phyloP scores from a whole-genome alignment of 2,329 filamentous ascomycete genomes.

The Diatrype stigma region DNA sequence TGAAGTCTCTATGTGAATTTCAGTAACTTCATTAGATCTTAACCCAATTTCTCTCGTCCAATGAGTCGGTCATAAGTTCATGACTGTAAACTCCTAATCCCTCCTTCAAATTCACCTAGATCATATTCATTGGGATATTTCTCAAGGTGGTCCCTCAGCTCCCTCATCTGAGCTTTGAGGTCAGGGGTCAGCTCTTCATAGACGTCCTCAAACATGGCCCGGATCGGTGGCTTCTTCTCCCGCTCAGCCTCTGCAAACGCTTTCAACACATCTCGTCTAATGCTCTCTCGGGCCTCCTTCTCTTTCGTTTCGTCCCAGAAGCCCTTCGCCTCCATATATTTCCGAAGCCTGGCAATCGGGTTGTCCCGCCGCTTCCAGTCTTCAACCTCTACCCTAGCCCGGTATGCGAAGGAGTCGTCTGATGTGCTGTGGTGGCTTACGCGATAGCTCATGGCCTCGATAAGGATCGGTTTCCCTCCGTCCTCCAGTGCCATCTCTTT shows the following conservation, averaged over 20 bases:
- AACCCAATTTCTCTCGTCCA: too few relatives aligned
- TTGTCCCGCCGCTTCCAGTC: conserved; percentile 93
- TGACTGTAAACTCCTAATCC: conserved; percentile 56
- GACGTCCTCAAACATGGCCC: conserved; percentile 77
- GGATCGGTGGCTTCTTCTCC: conserved; percentile 71
- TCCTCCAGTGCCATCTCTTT: conserved; percentile 73
- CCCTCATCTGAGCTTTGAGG: conserved; percentile 65
- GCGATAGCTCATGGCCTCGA: conserved; percentile 98
- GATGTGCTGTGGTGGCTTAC: conserved; percentile 96
- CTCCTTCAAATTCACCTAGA: conserved; percentile 69
- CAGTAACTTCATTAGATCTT: too few relatives aligned
- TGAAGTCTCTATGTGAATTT: too few relatives aligned
- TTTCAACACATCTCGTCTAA: conserved; percentile 72
- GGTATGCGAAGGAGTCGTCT: conserved; percentile 95
- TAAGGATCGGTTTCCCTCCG: conserved; percentile 77
- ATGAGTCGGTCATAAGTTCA: conserved; percentile 13
- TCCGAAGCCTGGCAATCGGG: conserved; percentile 76
- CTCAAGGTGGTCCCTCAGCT: conserved; percentile 73
- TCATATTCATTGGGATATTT: conserved; percentile 94
- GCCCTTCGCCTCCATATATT: conserved; percentile 81
- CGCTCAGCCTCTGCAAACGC: conserved; percentile 82
- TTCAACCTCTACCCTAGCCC: conserved; percentile 87
- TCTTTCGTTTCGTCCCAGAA: conserved; percentile 86
- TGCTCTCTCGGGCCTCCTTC: conserved; percentile 60
- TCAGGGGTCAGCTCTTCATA: conserved; percentile 87